These are phyloP conservation scores for Aegilops speltoides DNA, from an alignment of 176 grass and related monocot species.

Conservation along the genomic window DNA sequence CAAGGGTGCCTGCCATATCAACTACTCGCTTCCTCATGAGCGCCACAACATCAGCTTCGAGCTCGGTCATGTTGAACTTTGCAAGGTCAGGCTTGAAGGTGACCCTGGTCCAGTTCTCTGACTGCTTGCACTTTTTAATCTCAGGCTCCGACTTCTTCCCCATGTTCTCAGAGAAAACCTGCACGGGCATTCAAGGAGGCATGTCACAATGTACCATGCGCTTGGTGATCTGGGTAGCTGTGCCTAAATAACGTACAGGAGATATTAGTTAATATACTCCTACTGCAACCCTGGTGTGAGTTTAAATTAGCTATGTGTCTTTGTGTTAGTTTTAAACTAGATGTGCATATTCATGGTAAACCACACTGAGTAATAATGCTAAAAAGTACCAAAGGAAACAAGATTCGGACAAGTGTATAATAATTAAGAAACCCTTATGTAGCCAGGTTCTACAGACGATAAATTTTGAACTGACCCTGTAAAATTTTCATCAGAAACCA, in stretches of 20 bases:
- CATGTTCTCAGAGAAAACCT: constrained; percentile 90
- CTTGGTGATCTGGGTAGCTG: background rate
- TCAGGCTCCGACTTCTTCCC: constrained; percentile 67
- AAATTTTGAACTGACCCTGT: background rate
- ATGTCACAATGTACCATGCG: background rate
- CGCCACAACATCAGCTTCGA: constrained; percentile 82
- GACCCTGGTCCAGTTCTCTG: constrained; percentile 83
- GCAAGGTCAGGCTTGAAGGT: constrained; percentile 86
- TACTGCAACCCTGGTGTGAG: no score
- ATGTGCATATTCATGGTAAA: background rate
- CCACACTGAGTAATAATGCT: background rate
- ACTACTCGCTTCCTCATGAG: constrained; percentile 94
- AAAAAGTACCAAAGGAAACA: background rate
- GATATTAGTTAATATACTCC: background rate
- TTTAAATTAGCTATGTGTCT: no score
- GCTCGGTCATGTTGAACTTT: constrained; percentile 79
- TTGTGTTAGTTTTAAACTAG: background rate
- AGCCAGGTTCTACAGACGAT: background rate
- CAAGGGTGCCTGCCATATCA: constrained; percentile 80
- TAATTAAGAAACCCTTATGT: background rate
- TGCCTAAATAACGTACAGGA: background rate
- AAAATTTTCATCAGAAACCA: background rate
- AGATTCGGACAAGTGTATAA: background rate
- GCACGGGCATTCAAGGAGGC: background rate
- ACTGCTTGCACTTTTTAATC: constrained; percentile 73